Evolutionary conservation across 345 rosid species (phyloP).

Genomic region (Eucalyptus polybractea): DNA sequence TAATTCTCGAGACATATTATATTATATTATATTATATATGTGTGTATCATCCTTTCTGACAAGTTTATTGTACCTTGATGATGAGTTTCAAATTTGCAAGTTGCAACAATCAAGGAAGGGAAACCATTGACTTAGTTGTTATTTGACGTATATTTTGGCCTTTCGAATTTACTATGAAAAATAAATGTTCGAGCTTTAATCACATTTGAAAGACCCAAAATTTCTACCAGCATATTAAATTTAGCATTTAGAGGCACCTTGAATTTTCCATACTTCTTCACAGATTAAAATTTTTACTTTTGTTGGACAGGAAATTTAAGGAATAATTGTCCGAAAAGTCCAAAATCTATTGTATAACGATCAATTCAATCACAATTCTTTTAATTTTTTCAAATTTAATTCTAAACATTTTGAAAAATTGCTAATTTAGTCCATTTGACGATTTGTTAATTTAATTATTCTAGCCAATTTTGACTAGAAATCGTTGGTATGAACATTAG

Average conservation of each 20-base stretch:
- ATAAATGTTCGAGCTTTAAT: not conserved
- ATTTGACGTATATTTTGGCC: not conserved
- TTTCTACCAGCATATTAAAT: not conserved
- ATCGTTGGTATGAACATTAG: accelerated
- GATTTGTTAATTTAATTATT: not conserved
- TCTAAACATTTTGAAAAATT: not conserved
- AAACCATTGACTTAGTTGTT: not conserved
- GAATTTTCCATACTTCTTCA: not conserved
- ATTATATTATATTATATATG: too few relatives aligned
- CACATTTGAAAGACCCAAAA: not conserved
- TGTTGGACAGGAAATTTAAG: not conserved
- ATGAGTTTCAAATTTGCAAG: not conserved
- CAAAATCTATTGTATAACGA: too few relatives aligned
- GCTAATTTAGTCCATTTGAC: not conserved
- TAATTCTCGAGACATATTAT: not conserved
- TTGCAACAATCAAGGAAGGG: not conserved
- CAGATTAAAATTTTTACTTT: not conserved
- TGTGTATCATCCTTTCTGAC: not conserved
- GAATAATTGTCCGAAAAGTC: not conserved
- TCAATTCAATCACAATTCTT: not conserved
- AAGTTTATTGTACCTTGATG: not conserved
- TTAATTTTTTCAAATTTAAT: not conserved
- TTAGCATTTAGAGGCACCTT: not conserved
- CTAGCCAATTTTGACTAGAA: not conserved
- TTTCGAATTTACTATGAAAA: not conserved